Evolutionary conservation across 2,329 filamentous ascomycete genomes (phyloP), one percentile per base, ranked within the genome.

Genomic region (Ascosphaera apis): DNA sequence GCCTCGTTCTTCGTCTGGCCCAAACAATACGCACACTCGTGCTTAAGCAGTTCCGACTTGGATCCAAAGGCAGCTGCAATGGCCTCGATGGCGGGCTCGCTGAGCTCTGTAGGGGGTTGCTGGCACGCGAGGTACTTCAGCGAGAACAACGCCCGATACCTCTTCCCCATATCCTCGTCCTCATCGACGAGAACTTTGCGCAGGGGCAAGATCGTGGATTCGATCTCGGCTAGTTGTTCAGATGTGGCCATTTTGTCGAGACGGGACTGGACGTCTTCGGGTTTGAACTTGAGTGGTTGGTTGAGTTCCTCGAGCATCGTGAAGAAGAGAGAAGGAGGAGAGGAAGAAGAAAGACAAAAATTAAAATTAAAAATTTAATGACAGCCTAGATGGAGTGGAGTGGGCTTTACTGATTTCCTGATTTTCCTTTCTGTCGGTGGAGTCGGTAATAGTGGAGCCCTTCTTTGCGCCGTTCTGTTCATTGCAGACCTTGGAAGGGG

Each of bases 1-100:
- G 73, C 73, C 35, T 66, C 56, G 51, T 92, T 82, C 39, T 73
- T 73, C 1, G 80, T 86, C 59, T 98, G 88, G 5, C 88, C 88
- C 2, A 98, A 68, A 52, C 88, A 98, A 61, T 98, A 98, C 17
- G 88, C 88, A 34, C 98, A 67, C 54, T 98, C 88, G 56, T 98
- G 88, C 62, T 95, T 95, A 33, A 95, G 64, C 6, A 95, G 66
- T 2, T 82, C 86, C 3, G 86, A 95, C 0, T 79, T 74, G 2
- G 86, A 91, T 0, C 63, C 49, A 47, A 98, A 88, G 2, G 66
- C 86, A 5, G 83, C 82, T 2, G 86, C 83, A 46, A 98, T 98
- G 31, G 88, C 84, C 44, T 72, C 58, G 45, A 76, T 72, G 13
- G 76, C 69, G 31, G 73, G 71, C 5, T 72, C 60, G 0, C 66